Base-by-base conservation (phyloP, 352 stramenopile genomes). In the Phytophthora colocasiae region DNA sequence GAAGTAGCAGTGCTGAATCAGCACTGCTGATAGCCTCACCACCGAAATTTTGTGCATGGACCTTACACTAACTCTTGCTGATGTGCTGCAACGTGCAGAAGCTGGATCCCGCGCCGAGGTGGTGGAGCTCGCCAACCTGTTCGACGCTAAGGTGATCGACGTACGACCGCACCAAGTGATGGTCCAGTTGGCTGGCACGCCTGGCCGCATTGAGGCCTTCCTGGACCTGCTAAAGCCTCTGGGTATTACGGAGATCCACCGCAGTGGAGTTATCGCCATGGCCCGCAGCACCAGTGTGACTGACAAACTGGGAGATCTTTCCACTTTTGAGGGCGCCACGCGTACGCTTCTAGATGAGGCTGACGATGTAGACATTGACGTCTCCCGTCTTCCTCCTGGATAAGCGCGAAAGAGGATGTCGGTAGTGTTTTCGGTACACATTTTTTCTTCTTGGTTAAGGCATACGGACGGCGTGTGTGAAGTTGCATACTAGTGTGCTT, bases 141-240 rank as follows among this genome's bases (percentile, higher is more conserved):
- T 95, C 64, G 87, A 95, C 50, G 87, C 85, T 61, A 95, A 95
- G 73, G 82, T 93, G 39, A 91, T 95, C 11, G 85, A 95, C 63
- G 87, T 95, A 60, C 85, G 84, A 56, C 75, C 87, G 55, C 77
- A 92, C 66, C 87, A 93, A 57, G 75, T 93, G 27, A 92, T 95
- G 83, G 85, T 93, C 50, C 87, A 95, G 60, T 59, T 95, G 32
- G 87, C 85, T 8, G 87, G 87, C 41, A 90, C 84, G 2, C 87
- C 83, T 31, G 77, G 75, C 45, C 87, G 85, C 45, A 93, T 95
- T 56, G 85, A 93, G 63, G 81, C 87, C 14, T 92, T 95, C 69
- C 65, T 95, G 49, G 82, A 93, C 52, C 68, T 95, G 53, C 71
- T 95, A 31, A 93, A 93, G 73, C 85, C 87, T 24, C 64, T 92